Conservation (phyloP, 1,284 basidiomycete species). For the Puccinia horiana region DNA sequence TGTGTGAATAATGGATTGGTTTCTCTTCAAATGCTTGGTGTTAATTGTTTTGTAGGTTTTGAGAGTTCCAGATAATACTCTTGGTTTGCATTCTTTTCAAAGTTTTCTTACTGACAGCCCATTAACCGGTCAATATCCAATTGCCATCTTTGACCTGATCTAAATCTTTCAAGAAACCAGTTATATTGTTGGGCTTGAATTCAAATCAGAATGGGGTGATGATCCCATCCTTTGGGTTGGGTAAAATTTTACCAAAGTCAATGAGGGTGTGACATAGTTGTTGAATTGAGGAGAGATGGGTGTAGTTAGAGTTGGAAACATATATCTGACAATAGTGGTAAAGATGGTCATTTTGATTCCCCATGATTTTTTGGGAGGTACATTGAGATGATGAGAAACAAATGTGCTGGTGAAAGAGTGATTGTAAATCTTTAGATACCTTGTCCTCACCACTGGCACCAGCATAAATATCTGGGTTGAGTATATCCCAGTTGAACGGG, state of each 20-base stretch:
- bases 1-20: conserved; percentile 22
- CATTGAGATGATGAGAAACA: conserved; percentile 69
- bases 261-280: conserved; percentile 52
- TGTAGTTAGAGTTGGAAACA: conserved; percentile 78
- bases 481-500: too few species aligned
- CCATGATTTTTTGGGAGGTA: conserved; percentile 60
- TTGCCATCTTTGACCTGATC: conserved; percentile 73
- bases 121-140: conserved; percentile 87
- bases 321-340: conserved; percentile 79
- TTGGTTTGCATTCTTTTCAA: conserved; percentile 86
- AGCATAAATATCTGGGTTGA: too few species aligned
- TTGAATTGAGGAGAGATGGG: conserved; percentile 78
- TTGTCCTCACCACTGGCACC: too few species aligned
- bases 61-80: conserved; percentile 61
- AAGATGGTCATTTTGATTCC: conserved; percentile 57
- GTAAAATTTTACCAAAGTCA: conserved; percentile 66
- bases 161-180: conserved; percentile 73
- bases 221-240: conserved; percentile 87
- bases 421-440: too few species aligned
- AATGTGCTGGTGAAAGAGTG: conserved; percentile 56
- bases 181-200: conserved; percentile 72
- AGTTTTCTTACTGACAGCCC: conserved; percentile 87
- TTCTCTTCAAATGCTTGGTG: too few species aligned
- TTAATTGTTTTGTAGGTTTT: not conserved
- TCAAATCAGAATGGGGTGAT: conserved; percentile 92